phyloP scores from a whole-genome alignment of 257 asterid genomes.

The Gentiana macrophylla region DNA sequence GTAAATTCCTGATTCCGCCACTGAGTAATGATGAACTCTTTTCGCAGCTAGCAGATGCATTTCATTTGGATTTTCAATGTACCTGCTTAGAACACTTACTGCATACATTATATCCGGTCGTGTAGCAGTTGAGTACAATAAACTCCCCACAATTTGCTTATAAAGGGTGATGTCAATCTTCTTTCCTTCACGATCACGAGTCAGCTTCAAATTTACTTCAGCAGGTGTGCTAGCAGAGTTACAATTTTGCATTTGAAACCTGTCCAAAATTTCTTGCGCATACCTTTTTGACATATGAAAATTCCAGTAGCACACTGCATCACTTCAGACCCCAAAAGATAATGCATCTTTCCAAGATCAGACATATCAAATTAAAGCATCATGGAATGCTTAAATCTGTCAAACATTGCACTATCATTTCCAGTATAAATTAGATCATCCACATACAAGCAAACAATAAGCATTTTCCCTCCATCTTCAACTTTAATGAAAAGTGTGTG shows the following conservation, averaged over 20 bases:
- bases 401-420: too few relatives aligned
- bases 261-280: neutral
- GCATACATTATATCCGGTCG: neutral
- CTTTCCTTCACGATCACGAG: neutral
- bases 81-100: neutral
- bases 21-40: neutral
- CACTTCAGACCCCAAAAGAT: neutral
- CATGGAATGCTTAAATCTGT: too few relatives aligned
- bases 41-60: neutral
- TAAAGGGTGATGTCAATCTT: neutral
- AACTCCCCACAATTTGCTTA: neutral
- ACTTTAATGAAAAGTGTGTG: too few relatives aligned
- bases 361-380: neutral
- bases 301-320: neutral
- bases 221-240: neutral
- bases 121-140: neutral
- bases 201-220: neutral
- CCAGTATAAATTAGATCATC: too few relatives aligned
- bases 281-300: neutral
- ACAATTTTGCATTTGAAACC: neutral
- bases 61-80: neutral
- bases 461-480: neutral
- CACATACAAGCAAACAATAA: neutral
- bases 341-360: neutral
- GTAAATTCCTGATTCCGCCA: too few relatives aligned